A percentile compares a stretch with the other conserved stretches of the same genome.
phyloP scores from a whole-genome alignment of 441 rosid species.

The Adansonia madagascariensis region DNA sequence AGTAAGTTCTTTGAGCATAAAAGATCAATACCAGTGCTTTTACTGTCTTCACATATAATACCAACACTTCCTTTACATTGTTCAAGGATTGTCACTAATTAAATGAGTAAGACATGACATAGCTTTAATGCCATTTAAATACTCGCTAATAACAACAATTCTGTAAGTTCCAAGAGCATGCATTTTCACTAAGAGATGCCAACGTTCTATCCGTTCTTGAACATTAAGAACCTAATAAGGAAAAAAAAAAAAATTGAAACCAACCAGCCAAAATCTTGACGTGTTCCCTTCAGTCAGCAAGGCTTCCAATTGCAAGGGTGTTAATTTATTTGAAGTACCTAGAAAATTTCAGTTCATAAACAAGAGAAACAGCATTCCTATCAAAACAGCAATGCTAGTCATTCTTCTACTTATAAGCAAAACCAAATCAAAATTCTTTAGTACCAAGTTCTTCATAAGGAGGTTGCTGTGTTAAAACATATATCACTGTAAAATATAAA shows the following conservation, averaged over 20 bases:
- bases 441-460: constrained; percentile 72
- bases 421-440: constrained; percentile 7
- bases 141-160: background rate
- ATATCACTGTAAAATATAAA: constrained; percentile 54
- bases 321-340: constrained; percentile 71
- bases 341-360: constrained; percentile 28
- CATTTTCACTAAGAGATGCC: constrained; percentile 4
- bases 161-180: background rate
- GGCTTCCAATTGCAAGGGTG: constrained; percentile 86
- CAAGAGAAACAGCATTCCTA: constrained; percentile 18
- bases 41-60: background rate
- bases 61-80: background rate
- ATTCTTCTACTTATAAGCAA: background rate
- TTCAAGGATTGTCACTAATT: background rate
- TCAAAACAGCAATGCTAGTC: constrained; percentile 12
- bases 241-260: constrained; percentile 36
- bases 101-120: background rate
- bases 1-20: background rate
- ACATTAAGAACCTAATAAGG: constrained; percentile 9
- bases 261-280: constrained; percentile 88
- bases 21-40: background rate
- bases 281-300: constrained; percentile 71
- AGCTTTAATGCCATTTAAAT: background rate
- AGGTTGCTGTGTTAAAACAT: constrained; percentile 72
- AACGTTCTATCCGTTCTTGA: constrained; percentile 20